Base-by-base conservation (phyloP, 805 yeast genomes). In the Pichia deserticola region DNA sequence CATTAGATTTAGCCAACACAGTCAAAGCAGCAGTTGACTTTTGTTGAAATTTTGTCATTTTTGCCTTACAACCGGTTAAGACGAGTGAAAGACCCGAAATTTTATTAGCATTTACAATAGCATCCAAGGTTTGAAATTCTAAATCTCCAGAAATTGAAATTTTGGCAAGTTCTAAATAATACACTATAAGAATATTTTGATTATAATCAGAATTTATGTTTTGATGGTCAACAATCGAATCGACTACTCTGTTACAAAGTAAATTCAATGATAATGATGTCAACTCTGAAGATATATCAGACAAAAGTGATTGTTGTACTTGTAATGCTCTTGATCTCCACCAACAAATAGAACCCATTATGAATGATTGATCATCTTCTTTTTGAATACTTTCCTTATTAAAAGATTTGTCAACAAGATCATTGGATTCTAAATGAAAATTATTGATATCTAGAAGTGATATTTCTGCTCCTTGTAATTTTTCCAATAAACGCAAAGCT, bases 51-150 rank as follows among this genome's bases (percentile, higher is more conserved):
- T 86, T 86, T 5, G 98, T 92, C 61, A 93, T 75, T 62, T 82
- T 84, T 9, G 96, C 97, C 57, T 82, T 82, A 49, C 93, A 86
- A 56, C 98, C 98, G 1, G 97, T 86, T 42, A 92, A 68, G 0
- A 83, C 77, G 55, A 83, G 77, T 45, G 77, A 69, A 43, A 89
- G 73, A 1, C 79, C 76, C 0, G 89, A 79, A 10, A 84, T 61
- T 12, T 76, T 74, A 41, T 79, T 76, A 2, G 82, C 87, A 53
- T 75, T 75, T 1, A 69, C 65, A 52, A 86, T 68, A 5, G 79
- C 72, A 7, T 81, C 79, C 27, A 75, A 65, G 1, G 84, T 74
- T 35, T 81, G 63, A 54, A 80, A 78, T 59, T 86, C 95, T 28
- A 85, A 74, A 45, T 78, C 78, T 27, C 83, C 77, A 38, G 82